Base-by-base conservation (phyloP, 2,329 filamentous ascomycete species). In the Phialophora macrospora region DNA sequence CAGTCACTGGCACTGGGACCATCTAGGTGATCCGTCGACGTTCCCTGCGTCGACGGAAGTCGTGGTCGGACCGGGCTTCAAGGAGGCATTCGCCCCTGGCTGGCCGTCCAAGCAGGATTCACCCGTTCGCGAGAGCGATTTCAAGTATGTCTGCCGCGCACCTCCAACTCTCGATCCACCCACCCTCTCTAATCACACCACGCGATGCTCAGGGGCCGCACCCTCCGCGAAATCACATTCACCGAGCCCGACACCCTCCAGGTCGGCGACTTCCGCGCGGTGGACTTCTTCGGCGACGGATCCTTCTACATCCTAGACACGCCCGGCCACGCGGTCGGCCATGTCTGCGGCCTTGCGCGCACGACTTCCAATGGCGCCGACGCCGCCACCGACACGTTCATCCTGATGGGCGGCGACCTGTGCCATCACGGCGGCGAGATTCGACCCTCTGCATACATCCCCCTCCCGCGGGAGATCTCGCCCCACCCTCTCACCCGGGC, bases 51-150 rank as follows among this genome's bases (percentile, higher is more conserved):
- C 62, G n/a, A 84, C 83, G 0, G 77, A 81, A 12, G 71, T 87
- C 0, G 69, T 86, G 26, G 83, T 86, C 4, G 85, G 84, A 0
- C 80, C 83, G 0, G 84, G 84, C 0, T 82, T 85, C 73, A 82
- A 79, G 56, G 66, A 78, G 2, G 74, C 73, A 0, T 79, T 82
- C 69, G 70, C 80, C 2, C 84, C 84, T 0, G 84, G 82, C 0
- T 82, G 77, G 57, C 84, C 84, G 0, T 65, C 70, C 1, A 76
- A 79, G 22, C 71, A 75, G 2, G 68, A 78, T 0, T 76, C 76
- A 61, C 58, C 67, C 3, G 56, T 67, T 5, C 61, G 56, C 0
- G 77, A 80, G 46, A 76, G 70, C n/a, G 77, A 81, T 63, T 77
- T 79, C 55, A 61, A 49, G 63, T 65, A 30, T 56, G 63, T 65